Evolutionary conservation across 1,284 basidiomycete species (phyloP).

Genomic region (Meripilus lineatus): DNA sequence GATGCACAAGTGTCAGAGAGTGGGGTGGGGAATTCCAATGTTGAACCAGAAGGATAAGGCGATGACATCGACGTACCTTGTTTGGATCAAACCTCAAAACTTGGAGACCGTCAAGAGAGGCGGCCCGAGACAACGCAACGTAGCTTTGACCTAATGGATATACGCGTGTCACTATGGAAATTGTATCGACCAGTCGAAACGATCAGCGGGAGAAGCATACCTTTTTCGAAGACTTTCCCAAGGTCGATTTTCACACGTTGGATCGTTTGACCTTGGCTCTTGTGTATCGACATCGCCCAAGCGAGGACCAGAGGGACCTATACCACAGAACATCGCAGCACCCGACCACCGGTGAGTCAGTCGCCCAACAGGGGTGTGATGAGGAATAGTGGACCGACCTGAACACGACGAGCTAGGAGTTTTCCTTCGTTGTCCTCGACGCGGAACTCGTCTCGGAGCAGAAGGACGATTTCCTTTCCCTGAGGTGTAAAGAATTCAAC

Average conservation of each 20-base stretch:
- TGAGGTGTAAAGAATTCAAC: conserved; percentile 75
- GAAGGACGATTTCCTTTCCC: conserved; percentile 55
- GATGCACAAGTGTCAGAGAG: not conserved
- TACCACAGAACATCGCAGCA: not conserved
- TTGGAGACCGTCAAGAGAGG: conserved; percentile 86
- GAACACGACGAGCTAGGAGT: conserved; percentile 37
- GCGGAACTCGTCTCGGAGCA: conserved; percentile 33
- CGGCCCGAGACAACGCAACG: conserved; percentile 94
- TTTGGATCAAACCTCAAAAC: conserved; percentile 80
- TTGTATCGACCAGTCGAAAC: conserved; percentile 1
- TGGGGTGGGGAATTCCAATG: conserved; percentile 2
- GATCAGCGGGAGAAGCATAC: conserved; percentile 31
- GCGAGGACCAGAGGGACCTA: conserved; percentile 81
- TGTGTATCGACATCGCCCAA: conserved; percentile 95
- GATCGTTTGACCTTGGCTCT: conserved; percentile 88
- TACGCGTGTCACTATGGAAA: not conserved
- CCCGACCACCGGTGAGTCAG: not conserved
- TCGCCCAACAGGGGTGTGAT: conserved; percentile 14
- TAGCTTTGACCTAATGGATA: conserved; percentile 75
- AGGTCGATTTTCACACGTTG: conserved; percentile 83
- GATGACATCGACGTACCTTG: conserved; percentile 45
- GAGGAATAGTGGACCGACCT: conserved; percentile 42
- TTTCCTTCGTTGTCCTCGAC: conserved; percentile 43
- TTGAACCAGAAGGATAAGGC: not conserved
- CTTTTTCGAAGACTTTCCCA: conserved; percentile 85